Evolutionary conservation across 2,329 filamentous ascomycete species (phyloP).

Genomic region (Paraconiothyrium sp.): DNA sequence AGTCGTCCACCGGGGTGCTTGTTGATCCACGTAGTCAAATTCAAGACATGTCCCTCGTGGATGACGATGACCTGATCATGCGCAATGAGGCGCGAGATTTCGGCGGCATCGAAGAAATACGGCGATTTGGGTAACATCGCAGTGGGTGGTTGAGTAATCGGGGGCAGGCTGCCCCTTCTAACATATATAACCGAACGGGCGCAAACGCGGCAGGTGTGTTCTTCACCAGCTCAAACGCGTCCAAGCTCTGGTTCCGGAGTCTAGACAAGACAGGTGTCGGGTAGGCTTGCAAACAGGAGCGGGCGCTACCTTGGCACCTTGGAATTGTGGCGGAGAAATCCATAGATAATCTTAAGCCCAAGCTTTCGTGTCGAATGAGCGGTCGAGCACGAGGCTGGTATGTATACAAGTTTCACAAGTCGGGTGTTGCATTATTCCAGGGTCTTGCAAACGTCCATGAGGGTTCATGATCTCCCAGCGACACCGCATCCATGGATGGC

Average conservation of each 20-base stretch:
- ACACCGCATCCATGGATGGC: not conserved
- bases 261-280: constrained; percentile 5
- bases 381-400: no score
- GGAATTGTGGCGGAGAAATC: constrained; percentile 3
- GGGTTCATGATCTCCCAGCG: no score
- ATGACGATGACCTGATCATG: constrained; percentile 66
- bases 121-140: constrained; percentile 29
- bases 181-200: not conserved
- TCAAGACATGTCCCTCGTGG: constrained; percentile 63
- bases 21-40: constrained; percentile 67
- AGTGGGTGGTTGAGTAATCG: not conserved
- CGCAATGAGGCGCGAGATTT: constrained; percentile 63
- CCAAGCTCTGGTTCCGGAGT: constrained; percentile 4
- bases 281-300: constrained; percentile 4
- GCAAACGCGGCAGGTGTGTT: not conserved
- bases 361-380: no score
- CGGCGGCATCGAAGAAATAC: constrained; percentile 53
- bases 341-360: no score
- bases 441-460: no score
- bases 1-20: constrained; percentile 68
- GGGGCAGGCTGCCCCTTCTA: not conserved
- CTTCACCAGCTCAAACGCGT: constrained; percentile 4
- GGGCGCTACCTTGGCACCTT: constrained; percentile 6
- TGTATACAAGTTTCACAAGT: no score
- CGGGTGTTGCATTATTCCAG: no score